Evolutionary conservation across 2,329 filamentous ascomycete genomes (phyloP), one percentile per base, ranked within the genome.

Genomic region (Lojkania enalia): DNA sequence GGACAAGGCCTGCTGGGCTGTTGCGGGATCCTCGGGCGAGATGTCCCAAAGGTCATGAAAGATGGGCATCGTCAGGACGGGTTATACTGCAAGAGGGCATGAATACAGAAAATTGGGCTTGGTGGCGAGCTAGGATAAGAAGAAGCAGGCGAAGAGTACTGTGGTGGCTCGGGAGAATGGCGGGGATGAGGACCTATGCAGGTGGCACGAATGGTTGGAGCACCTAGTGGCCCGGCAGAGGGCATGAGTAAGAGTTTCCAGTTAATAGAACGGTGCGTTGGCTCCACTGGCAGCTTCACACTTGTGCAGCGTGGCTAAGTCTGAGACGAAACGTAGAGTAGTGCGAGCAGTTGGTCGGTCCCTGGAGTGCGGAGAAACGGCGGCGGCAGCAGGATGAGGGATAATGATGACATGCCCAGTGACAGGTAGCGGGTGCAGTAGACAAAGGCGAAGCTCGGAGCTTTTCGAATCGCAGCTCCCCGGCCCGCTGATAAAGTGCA

Each of bases 41-140:
- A 47, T 46, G 16, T 63, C 65, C 57, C 55, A 46, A 27, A 59
- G 59, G 56, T 70, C 66, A 66, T 71, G 67, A 49, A 70, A 71
- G 46, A 71, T 69, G 47, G 67, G 67, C 67, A 71, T 71, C 44
- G 35, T 63, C 49, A 41, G 45, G 53, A 50, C 45, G 46, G 42
- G 20, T 37, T 40, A 42, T 48, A 25, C 48, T 49, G 42, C 35
- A 21, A 36, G 46, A 57, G 30, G 56, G 51, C 65, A 69, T 68
- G 47, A 48, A 54, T 47, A 57, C 49, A 48, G 21, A 40, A 19
- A 44, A 37, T 29, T 25, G 20, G 40, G 3, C 9, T 44, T 35
- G 40, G 44, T 49, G 47, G 45, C 36, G 29, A 44, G 42, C 9
- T 40, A 27, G 30, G 46, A 23, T 23, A 20, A 18, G 23, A 37